A percentile compares a stretch with the other conserved stretches of the same genome.
Evolutionary conservation across 441 rosid species (phyloP).

Genomic region (Pelargonium cotyledonis): DNA sequence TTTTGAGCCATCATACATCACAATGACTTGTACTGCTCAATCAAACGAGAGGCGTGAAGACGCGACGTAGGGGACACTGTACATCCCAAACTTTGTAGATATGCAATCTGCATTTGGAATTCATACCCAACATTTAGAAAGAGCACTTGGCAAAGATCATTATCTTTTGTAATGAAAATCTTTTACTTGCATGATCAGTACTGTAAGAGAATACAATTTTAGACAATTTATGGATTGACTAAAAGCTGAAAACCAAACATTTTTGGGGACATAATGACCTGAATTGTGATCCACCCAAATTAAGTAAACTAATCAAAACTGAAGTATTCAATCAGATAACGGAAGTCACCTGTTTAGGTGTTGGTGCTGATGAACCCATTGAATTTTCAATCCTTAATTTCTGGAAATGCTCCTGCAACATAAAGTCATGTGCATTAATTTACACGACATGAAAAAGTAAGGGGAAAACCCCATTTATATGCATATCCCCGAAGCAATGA

Average conservation of each 20-base stretch:
- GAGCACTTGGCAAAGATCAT: no score
- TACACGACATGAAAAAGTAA: neutral
- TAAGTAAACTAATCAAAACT: neutral
- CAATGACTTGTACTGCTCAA: conserved; percentile 62
- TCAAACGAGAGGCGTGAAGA: conserved; percentile 66
- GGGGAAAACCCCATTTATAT: neutral
- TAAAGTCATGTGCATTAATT: neutral
- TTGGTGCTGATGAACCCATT: conserved; percentile 72
- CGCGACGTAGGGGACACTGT: conserved; percentile 54
- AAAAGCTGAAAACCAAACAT: neutral
- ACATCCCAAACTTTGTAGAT: conserved; percentile 62
- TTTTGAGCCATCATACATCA: conserved; percentile 18
- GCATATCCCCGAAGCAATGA: neutral
- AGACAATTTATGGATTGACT: neutral
- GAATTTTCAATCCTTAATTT: conserved; percentile 80
- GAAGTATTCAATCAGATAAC: neutral
- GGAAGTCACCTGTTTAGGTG: conserved; percentile 69
- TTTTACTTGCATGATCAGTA: no score
- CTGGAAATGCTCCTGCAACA: conserved; percentile 74
- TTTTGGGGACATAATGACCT: neutral
- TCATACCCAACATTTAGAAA: neutral
- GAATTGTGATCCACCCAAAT: neutral
- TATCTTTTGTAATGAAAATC: no score
- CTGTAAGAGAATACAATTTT: no score
- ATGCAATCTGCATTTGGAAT: conserved; percentile 36